Percentiles rank a stretch among this genome's conserved stretches.
These are phyloP conservation scores for Fennellomyces sp. DNA, from an alignment of 371 early-diverging fungal species.

Conservation along the genomic window DNA sequence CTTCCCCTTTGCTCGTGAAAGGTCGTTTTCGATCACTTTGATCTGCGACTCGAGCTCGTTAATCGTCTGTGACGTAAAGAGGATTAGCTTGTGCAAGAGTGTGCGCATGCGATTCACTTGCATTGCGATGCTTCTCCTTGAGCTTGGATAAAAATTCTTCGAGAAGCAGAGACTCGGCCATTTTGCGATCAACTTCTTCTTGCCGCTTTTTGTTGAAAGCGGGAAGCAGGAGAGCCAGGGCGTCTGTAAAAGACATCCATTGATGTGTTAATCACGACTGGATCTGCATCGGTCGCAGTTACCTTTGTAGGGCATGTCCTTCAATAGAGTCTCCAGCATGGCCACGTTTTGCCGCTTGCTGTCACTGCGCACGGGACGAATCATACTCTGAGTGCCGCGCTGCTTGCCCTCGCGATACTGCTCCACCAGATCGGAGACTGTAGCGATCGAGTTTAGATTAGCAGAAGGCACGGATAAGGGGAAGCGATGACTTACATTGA, in stretches of 20 bases:
- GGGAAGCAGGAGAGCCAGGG: slow-evolving; percentile 52
- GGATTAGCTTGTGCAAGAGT: too few relatives aligned
- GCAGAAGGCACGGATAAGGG: background rate
- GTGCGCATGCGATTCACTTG: too few relatives aligned
- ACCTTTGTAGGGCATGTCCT: slow-evolving; percentile 12
- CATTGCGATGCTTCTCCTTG: slow-evolving; percentile 18
- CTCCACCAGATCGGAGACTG: slow-evolving; percentile 9
- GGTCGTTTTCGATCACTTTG: slow-evolving; percentile 40
- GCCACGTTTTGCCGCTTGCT: background rate
- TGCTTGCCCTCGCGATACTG: slow-evolving; percentile 3
- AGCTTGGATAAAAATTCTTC: slow-evolving; percentile 61
- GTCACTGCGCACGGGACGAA: background rate
- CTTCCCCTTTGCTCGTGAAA: slow-evolving; percentile 6
- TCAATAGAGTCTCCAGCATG: background rate
- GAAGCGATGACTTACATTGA: slow-evolving; percentile 48
- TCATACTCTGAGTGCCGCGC: background rate
- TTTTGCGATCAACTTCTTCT: slow-evolving; percentile 50
- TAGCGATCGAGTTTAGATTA: background rate
- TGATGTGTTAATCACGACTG: background rate
- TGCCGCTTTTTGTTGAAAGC: slow-evolving; percentile 61
- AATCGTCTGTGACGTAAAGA: too few relatives aligned
- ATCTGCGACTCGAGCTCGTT: slow-evolving; percentile 32
- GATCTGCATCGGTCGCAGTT: background rate
- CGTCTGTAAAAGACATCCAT: slow-evolving; percentile 33
- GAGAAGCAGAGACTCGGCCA: slow-evolving; percentile 58